Conservation (phyloP, 2,329 filamentous ascomycete genomes). For the Xylaria sp. region DNA sequence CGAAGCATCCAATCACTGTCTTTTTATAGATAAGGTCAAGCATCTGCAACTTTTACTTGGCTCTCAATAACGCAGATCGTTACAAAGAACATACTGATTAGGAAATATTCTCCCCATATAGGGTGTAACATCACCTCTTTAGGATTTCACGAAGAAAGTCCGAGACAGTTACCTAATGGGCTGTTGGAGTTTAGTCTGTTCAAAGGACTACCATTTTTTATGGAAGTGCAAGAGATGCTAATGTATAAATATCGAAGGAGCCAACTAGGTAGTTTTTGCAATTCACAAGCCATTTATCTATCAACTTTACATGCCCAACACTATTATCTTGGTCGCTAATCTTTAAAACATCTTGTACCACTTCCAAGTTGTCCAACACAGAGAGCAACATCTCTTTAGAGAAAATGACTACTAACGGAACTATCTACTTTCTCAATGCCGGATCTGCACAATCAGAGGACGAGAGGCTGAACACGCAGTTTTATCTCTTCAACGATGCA, state of each 20-base stretch:
- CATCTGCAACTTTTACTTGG: neutral
- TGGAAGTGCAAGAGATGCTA: no score
- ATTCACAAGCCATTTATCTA: neutral
- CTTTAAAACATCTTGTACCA: neutral
- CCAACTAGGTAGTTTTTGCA: neutral
- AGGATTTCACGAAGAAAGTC: no score
- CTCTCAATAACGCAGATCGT: neutral
- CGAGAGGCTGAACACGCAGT: constrained; percentile 21
- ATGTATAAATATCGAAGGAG: neutral
- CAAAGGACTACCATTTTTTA: no score
- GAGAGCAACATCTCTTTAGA: neutral
- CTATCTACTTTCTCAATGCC: constrained; percentile 27
- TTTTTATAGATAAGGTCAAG: neutral
- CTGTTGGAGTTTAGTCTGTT: no score
- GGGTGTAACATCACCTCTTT: no score
- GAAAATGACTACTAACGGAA: constrained; percentile 6
- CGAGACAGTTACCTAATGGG: no score
- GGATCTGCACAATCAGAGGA: constrained; percentile 20
- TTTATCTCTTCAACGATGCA: constrained; percentile 19
- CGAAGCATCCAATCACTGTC: neutral
- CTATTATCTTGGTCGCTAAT: neutral
- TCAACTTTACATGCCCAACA: neutral
- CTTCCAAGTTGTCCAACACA: neutral
- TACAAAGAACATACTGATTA: no score
- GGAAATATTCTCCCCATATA: no score